Evolutionary conservation across 306 rosid species (phyloP).

Genomic region (Gleditsia sinensis): DNA sequence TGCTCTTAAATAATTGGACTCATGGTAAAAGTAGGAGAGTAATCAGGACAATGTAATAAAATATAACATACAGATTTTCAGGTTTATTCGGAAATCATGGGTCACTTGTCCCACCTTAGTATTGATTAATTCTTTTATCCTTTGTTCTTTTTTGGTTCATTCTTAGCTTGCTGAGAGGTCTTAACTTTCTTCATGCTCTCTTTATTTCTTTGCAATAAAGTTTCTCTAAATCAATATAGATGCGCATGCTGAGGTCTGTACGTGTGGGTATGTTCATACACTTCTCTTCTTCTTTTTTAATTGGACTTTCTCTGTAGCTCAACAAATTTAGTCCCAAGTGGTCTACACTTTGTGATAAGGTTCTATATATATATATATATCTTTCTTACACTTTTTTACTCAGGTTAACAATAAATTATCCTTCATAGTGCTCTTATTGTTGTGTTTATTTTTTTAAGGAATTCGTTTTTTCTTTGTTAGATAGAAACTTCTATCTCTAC

Average conservation of each 20-base stretch:
- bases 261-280: neutral
- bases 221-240: neutral
- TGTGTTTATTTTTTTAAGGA: neutral
- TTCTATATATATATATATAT: neutral
- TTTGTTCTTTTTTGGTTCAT: too few relatives aligned
- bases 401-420: neutral
- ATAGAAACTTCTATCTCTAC: neutral
- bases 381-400: conserved; percentile 7
- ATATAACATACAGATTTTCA: neutral
- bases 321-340: neutral
- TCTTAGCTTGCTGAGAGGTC: neutral
- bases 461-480: neutral
- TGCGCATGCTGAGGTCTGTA: neutral
- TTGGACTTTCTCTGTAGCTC: neutral
- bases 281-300: neutral
- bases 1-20: neutral
- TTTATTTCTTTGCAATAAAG: neutral
- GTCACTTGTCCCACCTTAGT: neutral
- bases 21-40: neutral
- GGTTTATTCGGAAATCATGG: neutral
- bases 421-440: neutral
- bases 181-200: neutral
- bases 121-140: neutral
- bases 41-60: neutral
- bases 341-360: neutral